These are phyloP conservation scores for Paragyromitra xinjiangensis DNA, from an alignment of 495 filamentous ascomycete species.

Conservation along the genomic window DNA sequence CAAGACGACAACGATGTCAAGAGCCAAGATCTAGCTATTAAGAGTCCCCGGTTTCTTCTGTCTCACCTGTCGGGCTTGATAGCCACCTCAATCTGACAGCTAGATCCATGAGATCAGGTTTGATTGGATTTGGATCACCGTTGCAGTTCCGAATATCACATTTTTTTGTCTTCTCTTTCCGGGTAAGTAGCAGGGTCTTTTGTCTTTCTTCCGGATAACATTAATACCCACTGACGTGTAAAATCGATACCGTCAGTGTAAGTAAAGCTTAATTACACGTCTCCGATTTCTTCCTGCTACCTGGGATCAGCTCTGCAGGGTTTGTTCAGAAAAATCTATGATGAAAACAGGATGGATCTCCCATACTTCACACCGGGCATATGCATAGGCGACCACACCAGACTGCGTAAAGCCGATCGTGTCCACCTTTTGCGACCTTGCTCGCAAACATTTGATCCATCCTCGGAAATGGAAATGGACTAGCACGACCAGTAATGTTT, in stretches of 20 bases:
- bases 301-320: constrained; percentile 3
- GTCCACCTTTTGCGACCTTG: background rate
- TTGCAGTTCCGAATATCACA: constrained; percentile 19
- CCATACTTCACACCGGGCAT: background rate
- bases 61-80: constrained; percentile 32
- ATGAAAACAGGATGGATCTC: constrained; percentile 6
- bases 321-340: background rate
- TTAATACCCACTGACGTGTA: constrained; percentile 43
- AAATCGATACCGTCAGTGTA: constrained; percentile 2
- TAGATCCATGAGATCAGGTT: background rate
- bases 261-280: constrained; percentile 44
- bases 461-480: background rate
- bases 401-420: background rate
- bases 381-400: background rate
- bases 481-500: background rate
- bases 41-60: constrained; percentile 44
- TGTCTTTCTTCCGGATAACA: constrained; percentile 34
- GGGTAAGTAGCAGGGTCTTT: constrained; percentile 10
- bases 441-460: background rate
- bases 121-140: constrained; percentile 23
- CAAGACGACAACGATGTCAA: constrained; percentile 24
- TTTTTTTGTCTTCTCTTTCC: constrained; percentile 22
- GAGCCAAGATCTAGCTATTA: constrained; percentile 38
- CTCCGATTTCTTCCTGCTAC: constrained; percentile 8
- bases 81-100: constrained; percentile 4